Evolutionary conservation across 2,329 filamentous ascomycete species (phyloP).

Genomic region (Aspergillus bombycis): DNA sequence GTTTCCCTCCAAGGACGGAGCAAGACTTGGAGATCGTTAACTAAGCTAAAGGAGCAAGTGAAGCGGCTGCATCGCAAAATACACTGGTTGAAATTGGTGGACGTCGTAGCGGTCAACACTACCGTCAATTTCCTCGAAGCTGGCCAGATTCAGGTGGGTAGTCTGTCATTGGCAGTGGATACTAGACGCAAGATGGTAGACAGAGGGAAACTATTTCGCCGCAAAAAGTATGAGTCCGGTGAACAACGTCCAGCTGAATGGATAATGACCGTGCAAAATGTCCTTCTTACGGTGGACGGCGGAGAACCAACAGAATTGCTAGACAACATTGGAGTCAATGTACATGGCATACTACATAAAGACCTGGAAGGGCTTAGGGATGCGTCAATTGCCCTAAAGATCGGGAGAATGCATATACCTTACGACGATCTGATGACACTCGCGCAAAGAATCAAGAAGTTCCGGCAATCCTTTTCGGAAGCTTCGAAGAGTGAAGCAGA

Average conservation of each 20-base stretch:
- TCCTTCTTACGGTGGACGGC: slow-evolving; percentile 85
- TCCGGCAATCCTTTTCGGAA: slow-evolving; percentile 39
- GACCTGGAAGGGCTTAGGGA: slow-evolving; percentile 85
- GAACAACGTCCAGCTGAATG: slow-evolving; percentile 84
- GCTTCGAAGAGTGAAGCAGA: slow-evolving; percentile 49
- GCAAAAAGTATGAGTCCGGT: slow-evolving; percentile 66
- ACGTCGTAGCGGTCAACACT: slow-evolving; percentile 82
- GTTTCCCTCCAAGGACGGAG: slow-evolving; percentile 51
- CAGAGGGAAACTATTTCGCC: slow-evolving; percentile 83
- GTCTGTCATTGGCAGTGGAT: slow-evolving; percentile 83
- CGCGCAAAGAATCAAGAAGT: slow-evolving; percentile 36
- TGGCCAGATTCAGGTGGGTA: slow-evolving; percentile 82
- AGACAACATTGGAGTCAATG: slow-evolving; percentile 83
- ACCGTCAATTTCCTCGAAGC: slow-evolving; percentile 77
- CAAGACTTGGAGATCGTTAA: slow-evolving; percentile 80
- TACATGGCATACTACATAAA: slow-evolving; percentile 88
- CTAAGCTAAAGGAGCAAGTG: slow-evolving; percentile 77
- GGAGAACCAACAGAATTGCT: slow-evolving; percentile 83
- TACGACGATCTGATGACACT: slow-evolving; percentile 76
- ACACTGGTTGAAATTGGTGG: slow-evolving; percentile 85
- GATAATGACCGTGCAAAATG: slow-evolving; percentile 82
- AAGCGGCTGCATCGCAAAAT: slow-evolving; percentile 86
- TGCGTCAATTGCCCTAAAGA: slow-evolving; percentile 84
- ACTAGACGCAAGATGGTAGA: slow-evolving; percentile 91
- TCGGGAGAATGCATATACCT: slow-evolving; percentile 86